These are phyloP conservation scores for Purpureocillium takamizusanense DNA, from an alignment of 2,329 filamentous ascomycete species.

Conservation along the genomic window DNA sequence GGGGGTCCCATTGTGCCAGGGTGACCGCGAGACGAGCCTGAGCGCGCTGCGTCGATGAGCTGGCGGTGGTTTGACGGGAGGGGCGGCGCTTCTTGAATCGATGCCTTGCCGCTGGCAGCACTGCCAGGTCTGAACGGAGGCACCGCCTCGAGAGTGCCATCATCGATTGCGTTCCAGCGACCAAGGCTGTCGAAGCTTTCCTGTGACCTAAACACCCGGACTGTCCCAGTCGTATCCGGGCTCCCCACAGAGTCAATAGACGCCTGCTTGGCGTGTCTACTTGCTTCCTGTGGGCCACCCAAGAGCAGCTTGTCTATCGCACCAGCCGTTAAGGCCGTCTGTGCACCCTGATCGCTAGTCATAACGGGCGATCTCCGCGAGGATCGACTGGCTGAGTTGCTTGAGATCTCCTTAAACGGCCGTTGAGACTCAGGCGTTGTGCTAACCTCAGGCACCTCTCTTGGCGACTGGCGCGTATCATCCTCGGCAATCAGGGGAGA, in stretches of 20 bases:
- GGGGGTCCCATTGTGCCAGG: slow-evolving; percentile 70
- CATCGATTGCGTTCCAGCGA: slow-evolving; percentile 28
- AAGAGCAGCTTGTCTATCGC: slow-evolving; percentile 70
- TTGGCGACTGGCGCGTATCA: slow-evolving; percentile 46
- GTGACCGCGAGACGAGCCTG: slow-evolving; percentile 39
- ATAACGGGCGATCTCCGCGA: slow-evolving; percentile 28
- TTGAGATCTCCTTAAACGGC: slow-evolving; percentile 54
- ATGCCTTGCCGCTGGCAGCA: slow-evolving; percentile 52
- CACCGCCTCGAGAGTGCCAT: slow-evolving; percentile 25
- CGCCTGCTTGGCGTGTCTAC: slow-evolving; percentile 24
- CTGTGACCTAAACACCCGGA: slow-evolving; percentile 36
- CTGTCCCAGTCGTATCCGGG: slow-evolving; percentile 27
- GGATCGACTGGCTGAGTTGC: slow-evolving; percentile 38
- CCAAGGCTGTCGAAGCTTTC: slow-evolving; percentile 39
- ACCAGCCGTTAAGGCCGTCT: slow-evolving; percentile 75
- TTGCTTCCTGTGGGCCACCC: slow-evolving; percentile 18
- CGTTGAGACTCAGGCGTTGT: slow-evolving; percentile 45
- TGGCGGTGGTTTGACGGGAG: slow-evolving; percentile 76
- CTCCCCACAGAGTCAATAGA: slow-evolving; percentile 25
- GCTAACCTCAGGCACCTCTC: slow-evolving; percentile 26
- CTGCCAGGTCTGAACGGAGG: slow-evolving; percentile 56
- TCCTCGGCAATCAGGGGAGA: slow-evolving; percentile 54
- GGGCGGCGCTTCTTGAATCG: slow-evolving; percentile 49
- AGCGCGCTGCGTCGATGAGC: slow-evolving; percentile 71
- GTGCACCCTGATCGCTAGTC: slow-evolving; percentile 63